These are phyloP conservation scores for Solanum paucissectum DNA, from an alignment of 257 asterid species.

Conservation along the genomic window DNA sequence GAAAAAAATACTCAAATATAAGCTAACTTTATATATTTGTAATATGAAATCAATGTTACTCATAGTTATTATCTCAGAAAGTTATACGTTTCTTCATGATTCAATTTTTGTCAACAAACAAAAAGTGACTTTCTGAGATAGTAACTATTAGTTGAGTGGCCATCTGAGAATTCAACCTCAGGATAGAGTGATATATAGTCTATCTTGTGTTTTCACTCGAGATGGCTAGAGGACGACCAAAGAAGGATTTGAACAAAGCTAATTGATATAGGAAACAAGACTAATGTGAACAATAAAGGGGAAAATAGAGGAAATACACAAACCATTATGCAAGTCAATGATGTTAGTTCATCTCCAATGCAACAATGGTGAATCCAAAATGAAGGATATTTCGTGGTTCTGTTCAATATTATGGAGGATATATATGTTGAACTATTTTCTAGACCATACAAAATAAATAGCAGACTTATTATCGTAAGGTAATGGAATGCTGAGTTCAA, in stretches of 20 bases:
- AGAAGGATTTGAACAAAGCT: neutral
- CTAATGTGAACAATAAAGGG: neutral
- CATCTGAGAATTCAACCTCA: too few species aligned
- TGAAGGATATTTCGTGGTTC: neutral
- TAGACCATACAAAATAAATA: neutral
- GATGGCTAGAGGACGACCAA: neutral
- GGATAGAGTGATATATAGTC: neutral
- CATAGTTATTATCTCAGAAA: neutral
- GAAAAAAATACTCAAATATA: neutral
- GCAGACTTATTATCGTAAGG: neutral
- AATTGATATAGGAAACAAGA: neutral
- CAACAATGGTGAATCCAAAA: neutral
- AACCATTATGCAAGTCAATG: neutral
- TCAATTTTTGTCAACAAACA: neutral
- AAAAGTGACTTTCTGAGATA: neutral
- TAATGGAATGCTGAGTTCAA: neutral
- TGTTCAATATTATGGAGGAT: neutral
- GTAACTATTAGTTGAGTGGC: neutral
- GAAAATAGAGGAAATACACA: neutral
- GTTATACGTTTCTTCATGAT: neutral
- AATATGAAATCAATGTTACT: neutral
- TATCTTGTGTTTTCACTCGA: neutral
- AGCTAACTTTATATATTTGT: neutral
- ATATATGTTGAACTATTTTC: neutral
- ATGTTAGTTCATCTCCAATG: neutral